Conservation (phyloP, 2,329 filamentous ascomycete species). For the Elsinoe batatas region DNA sequence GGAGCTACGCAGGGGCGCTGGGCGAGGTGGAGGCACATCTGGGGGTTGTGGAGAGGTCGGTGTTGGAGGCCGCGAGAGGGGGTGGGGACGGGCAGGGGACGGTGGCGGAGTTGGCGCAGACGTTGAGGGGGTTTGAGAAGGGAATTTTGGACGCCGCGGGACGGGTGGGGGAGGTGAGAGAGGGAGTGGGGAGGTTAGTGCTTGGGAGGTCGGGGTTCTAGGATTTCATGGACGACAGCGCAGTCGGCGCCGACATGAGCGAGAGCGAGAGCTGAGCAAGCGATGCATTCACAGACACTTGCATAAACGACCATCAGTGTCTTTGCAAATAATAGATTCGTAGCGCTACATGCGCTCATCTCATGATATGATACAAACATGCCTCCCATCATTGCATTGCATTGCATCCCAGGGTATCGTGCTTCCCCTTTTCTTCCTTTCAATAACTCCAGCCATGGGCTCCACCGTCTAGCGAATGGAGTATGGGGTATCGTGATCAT, state of each 20-base stretch:
- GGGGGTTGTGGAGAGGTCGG: slow-evolving; percentile 38
- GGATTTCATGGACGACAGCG: background rate
- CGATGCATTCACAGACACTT: too few relatives aligned
- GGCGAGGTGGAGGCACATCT: slow-evolving; percentile 41
- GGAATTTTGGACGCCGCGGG: slow-evolving; percentile 40
- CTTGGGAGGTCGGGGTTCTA: slow-evolving; percentile 19
- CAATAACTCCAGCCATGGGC: background rate
- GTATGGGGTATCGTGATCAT: background rate
- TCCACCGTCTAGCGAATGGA: background rate
- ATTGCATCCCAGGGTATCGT: background rate
- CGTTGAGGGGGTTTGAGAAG: slow-evolving; percentile 39
- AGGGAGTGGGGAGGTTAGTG: slow-evolving; percentile 36
- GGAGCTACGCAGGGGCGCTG: slow-evolving; percentile 34
- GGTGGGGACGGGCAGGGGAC: slow-evolving; percentile 21
- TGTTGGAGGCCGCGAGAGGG: slow-evolving; percentile 30
- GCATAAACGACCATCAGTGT: too few relatives aligned
- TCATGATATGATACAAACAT: slow-evolving; percentile 5
- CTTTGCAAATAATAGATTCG: background rate
- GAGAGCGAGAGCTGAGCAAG: background rate
- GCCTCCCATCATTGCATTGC: background rate
- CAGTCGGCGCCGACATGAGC: background rate
- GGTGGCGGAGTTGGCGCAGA: slow-evolving; percentile 36
- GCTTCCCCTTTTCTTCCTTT: background rate
- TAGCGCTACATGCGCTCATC: background rate
- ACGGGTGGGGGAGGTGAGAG: slow-evolving; percentile 38